Evolutionary conservation across 495 filamentous ascomycete genomes (phyloP).

Genomic region (Penicillium daleae): DNA sequence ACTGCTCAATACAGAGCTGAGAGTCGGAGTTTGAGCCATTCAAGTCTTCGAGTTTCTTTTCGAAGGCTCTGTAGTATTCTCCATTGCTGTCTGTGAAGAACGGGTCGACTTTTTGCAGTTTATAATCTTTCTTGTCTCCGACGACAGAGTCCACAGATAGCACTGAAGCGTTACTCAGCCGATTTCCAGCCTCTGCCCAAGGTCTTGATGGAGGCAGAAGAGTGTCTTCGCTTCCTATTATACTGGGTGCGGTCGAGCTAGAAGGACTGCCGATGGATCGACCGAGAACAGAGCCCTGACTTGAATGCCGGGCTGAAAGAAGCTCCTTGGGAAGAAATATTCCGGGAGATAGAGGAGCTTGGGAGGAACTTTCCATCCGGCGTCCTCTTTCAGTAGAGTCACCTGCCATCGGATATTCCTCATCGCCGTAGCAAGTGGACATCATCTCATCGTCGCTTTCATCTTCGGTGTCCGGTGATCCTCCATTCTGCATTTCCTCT

Average conservation of each 20-base stretch:
- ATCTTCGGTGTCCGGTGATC: constrained; percentile 39
- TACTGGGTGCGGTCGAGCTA: constrained; percentile 36
- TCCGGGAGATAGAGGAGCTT: constrained; percentile 14
- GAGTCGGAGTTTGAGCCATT: constrained; percentile 59
- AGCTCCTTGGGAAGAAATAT: constrained; percentile 25
- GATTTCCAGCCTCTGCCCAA: constrained; percentile 40
- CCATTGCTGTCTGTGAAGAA: constrained; percentile 72
- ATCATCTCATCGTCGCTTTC: constrained; percentile 52
- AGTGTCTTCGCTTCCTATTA: constrained; percentile 46
- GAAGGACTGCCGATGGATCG: constrained; percentile 25
- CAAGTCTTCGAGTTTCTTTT: constrained; percentile 61
- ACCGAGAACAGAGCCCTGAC: constrained; percentile 34
- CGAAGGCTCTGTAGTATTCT: constrained; percentile 63
- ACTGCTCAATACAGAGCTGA: constrained; percentile 69
- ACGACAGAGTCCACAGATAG: constrained; percentile 59
- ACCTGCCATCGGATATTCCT: constrained; percentile 44
- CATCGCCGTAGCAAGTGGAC: constrained; percentile 47
- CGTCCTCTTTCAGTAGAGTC: constrained; percentile 42
- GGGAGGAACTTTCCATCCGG: constrained; percentile 24
- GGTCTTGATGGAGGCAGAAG: constrained; percentile 37
- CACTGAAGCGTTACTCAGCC: constrained; percentile 51
- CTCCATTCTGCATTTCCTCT: constrained; percentile 34
- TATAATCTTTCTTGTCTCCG: constrained; percentile 64
- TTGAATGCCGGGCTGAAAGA: constrained; percentile 33
- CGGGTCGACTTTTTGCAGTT: constrained; percentile 69